These are phyloP conservation scores for Gaultheria prostrata DNA, from an alignment of 148 eudicot genomes.

Conservation along the genomic window DNA sequence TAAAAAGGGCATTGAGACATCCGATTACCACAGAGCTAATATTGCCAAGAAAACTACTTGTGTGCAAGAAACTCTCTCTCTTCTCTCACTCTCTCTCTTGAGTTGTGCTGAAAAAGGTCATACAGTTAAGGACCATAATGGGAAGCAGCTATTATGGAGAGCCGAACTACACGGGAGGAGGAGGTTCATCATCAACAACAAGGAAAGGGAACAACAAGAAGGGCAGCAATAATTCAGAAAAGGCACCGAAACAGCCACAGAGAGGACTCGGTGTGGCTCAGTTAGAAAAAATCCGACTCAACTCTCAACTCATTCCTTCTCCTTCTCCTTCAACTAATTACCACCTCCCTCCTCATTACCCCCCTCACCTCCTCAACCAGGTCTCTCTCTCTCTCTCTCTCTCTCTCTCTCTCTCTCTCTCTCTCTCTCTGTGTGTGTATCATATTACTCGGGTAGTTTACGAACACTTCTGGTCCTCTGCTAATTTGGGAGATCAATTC, in stretches of 20 bases:
- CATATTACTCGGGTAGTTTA: too few relatives aligned
- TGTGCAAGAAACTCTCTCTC: neutral
- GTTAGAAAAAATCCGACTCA: slow-evolving; percentile 71
- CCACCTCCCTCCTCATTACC: slow-evolving; percentile 15
- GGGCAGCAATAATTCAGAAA: slow-evolving; percentile 39
- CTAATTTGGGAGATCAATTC: too few relatives aligned
- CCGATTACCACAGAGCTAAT: neutral
- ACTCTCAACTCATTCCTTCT: slow-evolving; percentile 36
- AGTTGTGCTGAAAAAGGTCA: neutral
- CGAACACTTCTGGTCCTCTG: too few relatives aligned
- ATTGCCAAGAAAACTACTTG: slow-evolving; percentile 1
- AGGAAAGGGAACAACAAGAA: slow-evolving; percentile 29
- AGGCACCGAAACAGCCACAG: slow-evolving; percentile 69
- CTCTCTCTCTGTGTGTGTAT: too few relatives aligned
- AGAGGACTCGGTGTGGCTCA: slow-evolving; percentile 90
- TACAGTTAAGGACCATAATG: slow-evolving; percentile 19
- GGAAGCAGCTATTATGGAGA: slow-evolving; percentile 52
- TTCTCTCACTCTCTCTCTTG: neutral
- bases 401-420: slow-evolving; percentile 10
- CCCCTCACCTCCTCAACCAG: slow-evolving; percentile 27
- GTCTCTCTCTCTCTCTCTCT: slow-evolving; percentile 14
- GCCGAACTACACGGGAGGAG: slow-evolving; percentile 14
- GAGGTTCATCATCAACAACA: slow-evolving; percentile 40
- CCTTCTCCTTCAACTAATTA: neutral
- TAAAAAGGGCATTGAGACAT: slow-evolving; percentile 27